Evolutionary conservation across 805 yeast genomes (phyloP), one percentile per base, ranked within the genome.

Genomic region (Priceomyces carsonii): DNA sequence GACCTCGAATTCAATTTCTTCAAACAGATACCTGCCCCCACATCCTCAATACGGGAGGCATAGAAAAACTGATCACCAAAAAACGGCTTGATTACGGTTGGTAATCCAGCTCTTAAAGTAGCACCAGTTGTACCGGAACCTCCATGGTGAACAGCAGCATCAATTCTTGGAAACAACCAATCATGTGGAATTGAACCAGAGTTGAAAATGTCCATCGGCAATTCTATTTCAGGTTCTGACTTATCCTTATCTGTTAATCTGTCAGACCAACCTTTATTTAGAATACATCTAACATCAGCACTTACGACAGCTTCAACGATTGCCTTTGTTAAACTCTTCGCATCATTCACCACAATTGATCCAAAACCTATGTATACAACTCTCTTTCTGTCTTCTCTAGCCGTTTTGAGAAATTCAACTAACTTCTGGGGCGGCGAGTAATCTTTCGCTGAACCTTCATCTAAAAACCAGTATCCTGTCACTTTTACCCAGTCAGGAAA

Each of bases 61-160:
- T 86, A 91, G 55, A 91, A 91, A 54, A 86, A 90, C 60, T 91
- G 98, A 59, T 91, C 98, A 0, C 96, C 98, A 57, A 91, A 91
- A 53, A 91, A 91, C 2, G 98, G 98, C 57, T 90, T 91, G 48
- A 91, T 79, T 21, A 91, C 74, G 0, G 95, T 88, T 1, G 98
- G 97, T 20, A 85, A 58, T 0, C 98, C 98, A 9, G 85, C 83
- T 42, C 90, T 69, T 36, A 91, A 57, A 2, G 95, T 75, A 0
- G 96, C 96, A 6, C 98, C 98, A 0, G 97, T 91, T 0, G 97
- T 87, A 1, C 98, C 98, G 0, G 95, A 83, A 0, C 98, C 98
- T 25, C 98, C 98, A 56, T 91, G 98, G 55, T 91, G 98, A 3
- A 91, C 96, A 0, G 95, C 95, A 0, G 91, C 96, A 61, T 91